Evolutionary conservation across 129 eudicot genomes (phyloP).

Genomic region (Mikania micrantha): DNA sequence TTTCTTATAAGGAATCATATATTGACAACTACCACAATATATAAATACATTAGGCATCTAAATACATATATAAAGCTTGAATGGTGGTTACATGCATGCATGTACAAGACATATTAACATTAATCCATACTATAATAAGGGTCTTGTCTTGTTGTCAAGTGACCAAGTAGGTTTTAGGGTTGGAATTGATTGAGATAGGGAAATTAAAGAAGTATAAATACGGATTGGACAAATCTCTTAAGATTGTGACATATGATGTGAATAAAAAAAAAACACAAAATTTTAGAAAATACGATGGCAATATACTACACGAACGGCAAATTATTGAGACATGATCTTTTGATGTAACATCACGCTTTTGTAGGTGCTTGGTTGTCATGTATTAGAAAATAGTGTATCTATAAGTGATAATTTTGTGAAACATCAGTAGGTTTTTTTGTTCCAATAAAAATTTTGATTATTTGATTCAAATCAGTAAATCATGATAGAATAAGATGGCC

Average conservation of each 20-base stretch:
- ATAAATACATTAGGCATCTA: no score
- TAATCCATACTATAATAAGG: background rate
- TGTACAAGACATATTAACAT: background rate
- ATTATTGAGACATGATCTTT: background rate
- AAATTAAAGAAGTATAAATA: background rate
- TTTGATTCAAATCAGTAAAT: no score
- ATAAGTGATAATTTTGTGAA: no score
- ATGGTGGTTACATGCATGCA: background rate
- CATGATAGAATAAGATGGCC: no score
- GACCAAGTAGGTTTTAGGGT: background rate
- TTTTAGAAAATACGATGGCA: background rate
- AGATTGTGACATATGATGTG: background rate
- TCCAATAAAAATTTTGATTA: no score
- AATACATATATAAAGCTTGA: background rate
- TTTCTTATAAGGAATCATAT: no score
- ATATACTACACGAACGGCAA: background rate
- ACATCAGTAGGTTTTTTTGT: no score
- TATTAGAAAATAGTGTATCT: background rate
- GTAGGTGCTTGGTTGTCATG: background rate
- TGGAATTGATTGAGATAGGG: background rate
- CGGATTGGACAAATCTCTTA: background rate
- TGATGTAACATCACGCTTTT: background rate
- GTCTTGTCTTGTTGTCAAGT: conserved; percentile 1
- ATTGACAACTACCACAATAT: no score
- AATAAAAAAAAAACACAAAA: background rate